Conservation (phyloP, 768 basidiomycete genomes). For the Russula sp. region DNA sequence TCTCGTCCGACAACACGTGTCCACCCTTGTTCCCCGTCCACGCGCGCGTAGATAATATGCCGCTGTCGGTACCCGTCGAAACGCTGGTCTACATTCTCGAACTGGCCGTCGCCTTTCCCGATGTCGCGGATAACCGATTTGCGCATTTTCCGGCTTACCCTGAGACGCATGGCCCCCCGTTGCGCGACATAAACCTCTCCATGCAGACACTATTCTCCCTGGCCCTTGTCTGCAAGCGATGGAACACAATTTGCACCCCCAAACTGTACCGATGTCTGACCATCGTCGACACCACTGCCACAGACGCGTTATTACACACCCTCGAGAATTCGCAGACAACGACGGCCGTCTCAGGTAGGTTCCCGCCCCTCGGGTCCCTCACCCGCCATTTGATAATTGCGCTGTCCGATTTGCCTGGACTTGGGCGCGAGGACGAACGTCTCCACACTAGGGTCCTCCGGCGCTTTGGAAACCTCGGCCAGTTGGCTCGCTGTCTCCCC, state of each 20-base stretch:
- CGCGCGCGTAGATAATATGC: neutral
- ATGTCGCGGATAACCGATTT: neutral
- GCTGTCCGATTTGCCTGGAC: constrained; percentile 1
- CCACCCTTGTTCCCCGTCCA: neutral
- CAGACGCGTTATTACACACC: neutral
- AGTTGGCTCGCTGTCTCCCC: constrained; percentile 8
- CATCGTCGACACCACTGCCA: neutral
- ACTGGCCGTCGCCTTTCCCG: neutral
- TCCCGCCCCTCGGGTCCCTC: neutral
- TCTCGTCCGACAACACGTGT: constrained; percentile 2
- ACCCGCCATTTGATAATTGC: constrained; percentile 15
- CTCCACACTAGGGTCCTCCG: neutral
- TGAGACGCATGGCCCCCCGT: neutral
- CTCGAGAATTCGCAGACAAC: constrained; percentile 1
- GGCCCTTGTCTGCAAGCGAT: constrained; percentile 13
- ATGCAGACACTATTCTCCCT: neutral
- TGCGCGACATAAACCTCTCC: constrained; percentile 6
- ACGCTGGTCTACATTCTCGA: constrained; percentile 3
- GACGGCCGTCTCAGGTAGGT: neutral
- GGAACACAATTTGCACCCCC: constrained; percentile 10
- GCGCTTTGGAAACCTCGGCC: constrained; percentile 13
- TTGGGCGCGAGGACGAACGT: neutral
- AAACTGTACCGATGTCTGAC: constrained; percentile 9
- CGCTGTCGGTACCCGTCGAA: constrained; percentile 9
- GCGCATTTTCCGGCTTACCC: neutral